Base-by-base conservation (phyloP, 768 basidiomycete genomes). In the Hortiboletus flavorubellus region DNA sequence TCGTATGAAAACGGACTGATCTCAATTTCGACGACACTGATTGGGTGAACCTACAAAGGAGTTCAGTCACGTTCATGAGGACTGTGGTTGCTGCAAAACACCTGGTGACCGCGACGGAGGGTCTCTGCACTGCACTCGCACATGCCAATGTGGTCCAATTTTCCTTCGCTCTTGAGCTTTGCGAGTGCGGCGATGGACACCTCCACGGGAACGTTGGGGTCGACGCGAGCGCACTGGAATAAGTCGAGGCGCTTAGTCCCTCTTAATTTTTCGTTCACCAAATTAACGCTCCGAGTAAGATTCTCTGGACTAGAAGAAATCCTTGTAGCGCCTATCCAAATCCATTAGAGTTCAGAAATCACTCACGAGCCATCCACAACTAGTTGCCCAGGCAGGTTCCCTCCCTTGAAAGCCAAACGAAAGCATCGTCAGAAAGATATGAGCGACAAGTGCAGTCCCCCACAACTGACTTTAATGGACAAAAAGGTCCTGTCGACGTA, bases 11-110 rank as follows among this genome's bases (percentile, higher is more conserved):
- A 85, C 12, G 80, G 77, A 56, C 83, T 85, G 39, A 85, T 69
- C 63, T 90, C 87, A 46, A 88, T 85, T 65, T 89, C 86, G 12
- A 85, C 81, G 18, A 79, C 75, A 21, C 80, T 74, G 56, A 87
- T 76, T 2, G 80, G 81, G 46, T 78, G 73, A 12, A 85, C 72
- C 79, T 85, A 48, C 5, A 10, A 30, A 44, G 5, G 42, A 14
- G 15, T 2, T 34, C 34, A 34, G 34, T 12, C 34, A 34, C 4
- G 11, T 34, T 2, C 12, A 3, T 10, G 34, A 34, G 10, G 26
- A 29, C 8, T 15, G 21, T 41, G 12, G 14, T 12, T 6, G 3
- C 12, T 6, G 40, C 40, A 23, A 35, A n/a, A n/a, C n/a, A 62
- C 57, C 61, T 71, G 48, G 49, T 63, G 38, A n/a, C 63, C 75